Base-by-base conservation (phyloP, 805 yeast species). In the Zygosaccharomyces bailii region DNA sequence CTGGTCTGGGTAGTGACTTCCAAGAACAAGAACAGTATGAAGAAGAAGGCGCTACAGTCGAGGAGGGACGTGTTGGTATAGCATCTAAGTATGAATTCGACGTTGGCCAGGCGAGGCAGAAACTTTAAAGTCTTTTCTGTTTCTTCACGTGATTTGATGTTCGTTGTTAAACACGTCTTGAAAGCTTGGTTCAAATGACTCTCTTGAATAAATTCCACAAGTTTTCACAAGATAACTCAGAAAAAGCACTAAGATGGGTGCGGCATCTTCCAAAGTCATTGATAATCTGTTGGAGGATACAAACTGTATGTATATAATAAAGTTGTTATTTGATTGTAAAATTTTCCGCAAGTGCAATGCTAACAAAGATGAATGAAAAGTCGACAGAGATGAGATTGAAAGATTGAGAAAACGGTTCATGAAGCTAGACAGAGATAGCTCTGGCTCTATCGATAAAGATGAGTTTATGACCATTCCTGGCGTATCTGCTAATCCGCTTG, bases 391-490 rank as follows among this genome's bases (percentile, higher is more conserved):
- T 50, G 99, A 93, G 61, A 85, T 93, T 42, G 95, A 90, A 62
- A 75, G 99, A 50, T 71, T 93, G 47, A 80, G 96, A 46, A 88
- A 89, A 60, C 74, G 99, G 53, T 93, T 93, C 65, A 87, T 90
- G 95, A 93, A 95, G 59, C 71, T 93, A 42, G 99, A 93, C 65
- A 82, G 85, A 50, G 98, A 93, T 65, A 84, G 88, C 44, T 82
- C 89, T 2, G 99, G 99, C 1, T 82, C 95, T 5, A 85, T 93
- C 37, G 97, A 93, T 48, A 85, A 84, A 55, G 81, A 80, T 32
- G 99, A 93, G 66, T 91, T 95, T 59, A 72, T 91, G 54, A 79
- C 88, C 1, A 91, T 93, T 30, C 99, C 99, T 0, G 96, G 97
- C 0, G 88, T 93, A 20, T 79, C 87, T 4, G 75, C 84, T 20